Evolutionary conservation across 176 grass and related monocot species (phyloP).

Genomic region (Saccharum spontaneum): DNA sequence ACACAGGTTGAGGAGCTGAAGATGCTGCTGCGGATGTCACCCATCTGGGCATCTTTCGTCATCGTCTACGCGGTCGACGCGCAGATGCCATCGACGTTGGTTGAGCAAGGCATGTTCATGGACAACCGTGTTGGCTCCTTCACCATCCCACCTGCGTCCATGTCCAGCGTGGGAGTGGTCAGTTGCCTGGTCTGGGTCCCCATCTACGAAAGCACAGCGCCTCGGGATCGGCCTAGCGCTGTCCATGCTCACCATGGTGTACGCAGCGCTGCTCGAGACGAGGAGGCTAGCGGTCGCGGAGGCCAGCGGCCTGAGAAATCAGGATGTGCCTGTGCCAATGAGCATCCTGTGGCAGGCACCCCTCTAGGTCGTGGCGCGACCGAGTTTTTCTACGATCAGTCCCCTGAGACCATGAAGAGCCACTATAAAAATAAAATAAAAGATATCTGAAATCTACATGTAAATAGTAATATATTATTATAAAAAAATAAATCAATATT

Average conservation of each 20-base stretch:
- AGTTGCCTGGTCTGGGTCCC: constrained; percentile 28
- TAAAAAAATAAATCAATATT: no score
- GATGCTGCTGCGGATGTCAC: constrained; percentile 38
- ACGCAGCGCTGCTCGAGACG: constrained; percentile 36
- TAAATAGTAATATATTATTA: no score
- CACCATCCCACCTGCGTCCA: constrained; percentile 42
- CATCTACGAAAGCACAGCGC: constrained; percentile 37
- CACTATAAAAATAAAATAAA: no score
- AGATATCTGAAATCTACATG: no score
- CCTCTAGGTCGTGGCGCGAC: constrained; percentile 4
- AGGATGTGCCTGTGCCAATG: constrained; percentile 11
- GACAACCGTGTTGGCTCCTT: constrained; percentile 31
- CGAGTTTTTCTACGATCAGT: constrained; percentile 48
- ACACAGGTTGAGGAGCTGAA: constrained; percentile 58
- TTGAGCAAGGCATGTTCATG: constrained; percentile 51
- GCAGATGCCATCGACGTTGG: constrained; percentile 26
- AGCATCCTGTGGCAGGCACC: constrained; percentile 56
- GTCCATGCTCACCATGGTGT: constrained; percentile 37
- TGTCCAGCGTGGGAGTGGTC: constrained; percentile 15
- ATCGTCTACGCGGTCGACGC: not conserved
- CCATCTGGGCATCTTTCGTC: constrained; percentile 29
- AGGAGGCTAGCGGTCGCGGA: constrained; percentile 20
- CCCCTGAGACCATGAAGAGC: constrained; percentile 33
- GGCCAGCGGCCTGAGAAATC: not conserved
- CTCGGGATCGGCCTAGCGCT: constrained; percentile 24